Base-by-base conservation (phyloP, 345 rosid genomes). In the Eucalyptus marginata region DNA sequence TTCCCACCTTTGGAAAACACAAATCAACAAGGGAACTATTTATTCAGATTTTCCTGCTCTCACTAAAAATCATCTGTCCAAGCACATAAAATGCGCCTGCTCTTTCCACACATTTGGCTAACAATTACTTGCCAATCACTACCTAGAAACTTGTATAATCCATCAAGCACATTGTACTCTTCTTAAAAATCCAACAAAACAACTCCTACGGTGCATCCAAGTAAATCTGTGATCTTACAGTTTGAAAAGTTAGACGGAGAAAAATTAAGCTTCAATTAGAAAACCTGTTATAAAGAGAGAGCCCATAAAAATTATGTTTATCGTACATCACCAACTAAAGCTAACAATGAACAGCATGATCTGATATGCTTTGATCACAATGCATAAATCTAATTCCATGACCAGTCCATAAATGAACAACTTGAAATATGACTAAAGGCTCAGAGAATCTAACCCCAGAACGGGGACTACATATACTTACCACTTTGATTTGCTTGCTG, bases 401-500 rank as follows among this genome's bases (percentile, higher is more conserved):
- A 49, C 84, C 84, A 76, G 15, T 76, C 47, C 47, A 76, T 76
- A 40, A 76, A 36, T 76, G 84, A 44, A 25, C 43, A 25, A 36
- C 36, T 15, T 87, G 25, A 64, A 33, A n/a, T 87, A 58, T 33
- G 46, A 59, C 49, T 52, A 40, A 58, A 20, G 36, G 20, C 88
- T 87, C 59, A 88, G 62, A 66, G 17, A 81, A 81, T 81, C 59
- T 49, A 31, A 86, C 18, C 29, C 51, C 52, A 89, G 88, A 86
- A 46, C 7, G 18, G 56, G 43, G 29, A 51, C 79, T 86, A 86
- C 24, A 27, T 80, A 58, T 85, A 85, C 49, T 86, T 94, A 96
- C 99, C 96, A 97, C 98, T 96, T 94, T 97, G 90, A 96, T 95
- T 92, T 96, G 98, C 90, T 93, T 94, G 92, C 93, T 94, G 62